These are phyloP conservation scores for Xylaria curta DNA, from an alignment of 495 filamentous ascomycete species.

Conservation along the genomic window DNA sequence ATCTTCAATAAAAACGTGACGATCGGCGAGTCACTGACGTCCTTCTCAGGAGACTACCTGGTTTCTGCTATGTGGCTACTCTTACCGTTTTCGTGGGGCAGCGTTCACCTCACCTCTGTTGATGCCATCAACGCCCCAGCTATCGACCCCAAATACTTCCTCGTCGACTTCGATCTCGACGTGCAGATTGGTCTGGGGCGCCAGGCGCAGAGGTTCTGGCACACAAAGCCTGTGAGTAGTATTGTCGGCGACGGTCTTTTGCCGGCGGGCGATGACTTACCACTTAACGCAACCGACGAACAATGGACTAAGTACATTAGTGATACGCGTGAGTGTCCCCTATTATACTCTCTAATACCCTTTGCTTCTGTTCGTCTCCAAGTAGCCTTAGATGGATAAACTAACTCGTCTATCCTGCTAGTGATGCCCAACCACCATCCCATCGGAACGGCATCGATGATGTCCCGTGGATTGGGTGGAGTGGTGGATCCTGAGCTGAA, in stretches of 20 bases:
- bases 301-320: slow-evolving; percentile 39
- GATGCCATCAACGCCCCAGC: slow-evolving; percentile 42
- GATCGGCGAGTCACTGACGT: slow-evolving; percentile 48
- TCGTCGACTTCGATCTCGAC: slow-evolving; percentile 43
- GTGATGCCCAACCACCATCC: slow-evolving; percentile 41
- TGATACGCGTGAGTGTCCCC: slow-evolving; percentile 26
- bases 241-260: slow-evolving; percentile 27
- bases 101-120: slow-evolving; percentile 48
- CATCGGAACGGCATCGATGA: slow-evolving; percentile 49
- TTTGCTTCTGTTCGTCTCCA: background rate
- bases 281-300: slow-evolving; percentile 38
- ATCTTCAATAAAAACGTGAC: slow-evolving; percentile 53
- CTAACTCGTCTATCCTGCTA: slow-evolving; percentile 8
- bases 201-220: slow-evolving; percentile 36
- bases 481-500: slow-evolving; percentile 59
- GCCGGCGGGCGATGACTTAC: slow-evolving; percentile 27
- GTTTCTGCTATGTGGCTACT: slow-evolving; percentile 49
- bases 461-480: slow-evolving; percentile 45
- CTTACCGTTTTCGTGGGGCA: slow-evolving; percentile 53
- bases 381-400: background rate
- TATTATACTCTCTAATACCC: background rate
- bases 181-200: slow-evolving; percentile 38
- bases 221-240: slow-evolving; percentile 33
- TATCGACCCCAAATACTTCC: slow-evolving; percentile 43
- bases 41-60: slow-evolving; percentile 33